phyloP scores from a whole-genome alignment of 345 rosid genomes.

The Salix dunnii region DNA sequence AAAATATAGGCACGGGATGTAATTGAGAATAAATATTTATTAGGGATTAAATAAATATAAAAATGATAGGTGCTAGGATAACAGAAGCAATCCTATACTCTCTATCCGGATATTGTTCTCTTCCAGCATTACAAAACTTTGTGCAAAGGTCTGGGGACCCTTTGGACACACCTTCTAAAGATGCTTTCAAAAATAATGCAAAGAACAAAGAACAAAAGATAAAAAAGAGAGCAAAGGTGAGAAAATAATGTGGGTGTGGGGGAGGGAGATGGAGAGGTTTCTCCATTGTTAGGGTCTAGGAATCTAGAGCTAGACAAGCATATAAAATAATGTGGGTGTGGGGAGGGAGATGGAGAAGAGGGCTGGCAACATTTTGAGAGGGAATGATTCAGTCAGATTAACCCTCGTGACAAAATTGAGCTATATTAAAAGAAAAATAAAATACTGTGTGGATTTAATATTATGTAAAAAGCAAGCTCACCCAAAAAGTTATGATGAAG shows the following conservation, averaged over 20 bases:
- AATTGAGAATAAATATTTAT: no score
- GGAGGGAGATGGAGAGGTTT: neutral
- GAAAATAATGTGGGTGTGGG: no score
- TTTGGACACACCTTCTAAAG: slow-evolving; percentile 10
- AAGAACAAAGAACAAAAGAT: neutral
- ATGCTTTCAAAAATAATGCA: neutral
- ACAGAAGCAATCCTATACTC: neutral
- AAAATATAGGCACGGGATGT: no score
- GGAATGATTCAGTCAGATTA: neutral
- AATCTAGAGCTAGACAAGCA: neutral
- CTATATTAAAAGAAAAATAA: neutral
- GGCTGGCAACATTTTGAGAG: no score
- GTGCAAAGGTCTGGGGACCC: slow-evolving; percentile 1
- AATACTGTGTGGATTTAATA: no score
- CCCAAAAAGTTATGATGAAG: neutral
- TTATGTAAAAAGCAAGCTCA: neutral
- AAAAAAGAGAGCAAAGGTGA: neutral
- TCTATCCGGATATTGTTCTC: neutral
- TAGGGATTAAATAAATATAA: no score
- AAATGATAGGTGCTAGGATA: neutral
- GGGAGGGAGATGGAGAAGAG: no score
- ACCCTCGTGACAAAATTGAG: neutral
- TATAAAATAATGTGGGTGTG: neutral
- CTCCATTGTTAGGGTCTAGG: neutral
- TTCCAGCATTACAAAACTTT: neutral